Percentiles rank a stretch among this genome's conserved stretches.
Evolutionary conservation across 805 yeast species (phyloP).

Genomic region (Starmerella asiatica): DNA sequence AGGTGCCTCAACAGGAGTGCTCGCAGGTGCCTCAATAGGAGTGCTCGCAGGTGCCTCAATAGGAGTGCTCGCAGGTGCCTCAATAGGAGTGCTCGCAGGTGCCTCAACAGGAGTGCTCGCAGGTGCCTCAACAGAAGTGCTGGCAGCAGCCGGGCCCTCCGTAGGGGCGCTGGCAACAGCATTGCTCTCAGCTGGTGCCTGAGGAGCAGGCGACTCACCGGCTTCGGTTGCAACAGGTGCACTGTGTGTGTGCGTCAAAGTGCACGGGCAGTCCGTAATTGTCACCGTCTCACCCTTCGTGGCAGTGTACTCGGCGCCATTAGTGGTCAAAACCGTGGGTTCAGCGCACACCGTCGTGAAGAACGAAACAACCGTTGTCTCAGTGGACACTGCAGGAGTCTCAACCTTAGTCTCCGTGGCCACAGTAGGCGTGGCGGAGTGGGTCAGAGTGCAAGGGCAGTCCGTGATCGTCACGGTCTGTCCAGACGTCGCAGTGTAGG

Average conservation of each 20-base stretch:
- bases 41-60: neutral
- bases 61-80: neutral
- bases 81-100: no score
- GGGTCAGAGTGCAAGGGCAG: slow-evolving; percentile 11
- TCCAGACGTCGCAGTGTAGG: slow-evolving; percentile 16
- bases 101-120: neutral
- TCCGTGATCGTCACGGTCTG: slow-evolving; percentile 13
- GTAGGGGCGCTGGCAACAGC: neutral
- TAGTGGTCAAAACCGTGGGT: slow-evolving; percentile 45
- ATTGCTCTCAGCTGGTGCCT: neutral
- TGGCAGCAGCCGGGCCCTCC: neutral
- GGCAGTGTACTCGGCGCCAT: slow-evolving; percentile 53
- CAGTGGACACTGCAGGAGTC: neutral
- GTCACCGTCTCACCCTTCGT: slow-evolving; percentile 62
- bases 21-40: neutral
- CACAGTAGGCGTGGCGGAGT: neutral
- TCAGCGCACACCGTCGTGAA: slow-evolving; percentile 39
- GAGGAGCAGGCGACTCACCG: no score
- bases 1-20: neutral
- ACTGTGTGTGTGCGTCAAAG: neutral
- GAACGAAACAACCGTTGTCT: slow-evolving; percentile 6
- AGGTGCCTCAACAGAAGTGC: neutral
- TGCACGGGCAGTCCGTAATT: slow-evolving; percentile 35
- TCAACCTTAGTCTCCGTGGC: neutral
- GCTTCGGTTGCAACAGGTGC: neutral